Conservation (phyloP, 73 alveolate genomes). For the Paramecium sexaurelia region DNA sequence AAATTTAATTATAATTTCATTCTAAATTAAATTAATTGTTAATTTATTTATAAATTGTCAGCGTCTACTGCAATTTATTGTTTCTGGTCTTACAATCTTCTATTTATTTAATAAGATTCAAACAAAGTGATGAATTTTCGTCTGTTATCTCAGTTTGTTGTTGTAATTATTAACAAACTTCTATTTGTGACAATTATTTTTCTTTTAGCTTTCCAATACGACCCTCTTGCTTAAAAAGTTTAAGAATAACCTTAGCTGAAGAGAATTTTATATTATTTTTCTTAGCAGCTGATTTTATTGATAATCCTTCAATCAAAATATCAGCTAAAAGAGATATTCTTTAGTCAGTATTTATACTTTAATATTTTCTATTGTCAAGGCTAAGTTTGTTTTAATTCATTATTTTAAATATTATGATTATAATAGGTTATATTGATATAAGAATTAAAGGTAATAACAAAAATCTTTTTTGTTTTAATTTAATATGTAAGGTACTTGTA, state of each 20-base stretch:
- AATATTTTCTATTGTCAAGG: neutral
- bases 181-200: neutral
- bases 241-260: constrained; percentile 51
- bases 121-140: neutral
- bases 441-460: neutral
- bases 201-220: constrained; percentile 50
- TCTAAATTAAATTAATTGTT: neutral
- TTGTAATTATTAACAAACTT: neutral
- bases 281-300: constrained; percentile 54
- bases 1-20: neutral
- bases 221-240: constrained; percentile 58
- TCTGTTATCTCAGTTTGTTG: neutral
- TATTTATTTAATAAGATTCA: neutral
- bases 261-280: constrained; percentile 55
- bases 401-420: neutral
- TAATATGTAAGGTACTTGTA: neutral
- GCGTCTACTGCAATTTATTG: neutral
- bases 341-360: neutral
- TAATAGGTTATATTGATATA: neutral
- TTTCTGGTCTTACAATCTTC: neutral
- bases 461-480: neutral
- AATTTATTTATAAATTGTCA: neutral
- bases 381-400: neutral
- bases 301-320: neutral
- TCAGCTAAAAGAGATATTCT: neutral